These are phyloP conservation scores for Huntiella savannae DNA, from an alignment of 2,329 filamentous ascomycete genomes.

Conservation along the genomic window DNA sequence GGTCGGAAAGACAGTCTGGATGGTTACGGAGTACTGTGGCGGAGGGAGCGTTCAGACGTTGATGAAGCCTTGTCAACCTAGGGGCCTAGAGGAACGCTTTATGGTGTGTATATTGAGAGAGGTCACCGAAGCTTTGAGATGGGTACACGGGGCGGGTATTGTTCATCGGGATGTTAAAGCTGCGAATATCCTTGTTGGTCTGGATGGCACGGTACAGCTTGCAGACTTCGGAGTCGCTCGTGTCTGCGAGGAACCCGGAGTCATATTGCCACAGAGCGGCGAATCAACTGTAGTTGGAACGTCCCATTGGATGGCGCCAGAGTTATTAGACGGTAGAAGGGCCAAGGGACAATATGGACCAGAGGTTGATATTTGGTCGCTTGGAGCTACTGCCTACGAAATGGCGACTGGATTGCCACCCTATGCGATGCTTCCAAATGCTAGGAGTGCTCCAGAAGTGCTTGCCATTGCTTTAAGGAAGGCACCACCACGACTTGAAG, in stretches of 20 bases:
- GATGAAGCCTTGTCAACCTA: constrained; percentile 47
- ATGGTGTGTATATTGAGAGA: constrained; percentile 49
- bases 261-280: constrained; percentile 19
- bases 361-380: constrained; percentile 69
- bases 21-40: constrained; percentile 71
- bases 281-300: constrained; percentile 65
- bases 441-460: background rate
- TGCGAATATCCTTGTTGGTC: constrained; percentile 63
- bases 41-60: constrained; percentile 63
- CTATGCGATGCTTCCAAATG: constrained; percentile 33
- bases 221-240: constrained; percentile 66
- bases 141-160: constrained; percentile 49
- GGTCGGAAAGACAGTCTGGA: constrained; percentile 67
- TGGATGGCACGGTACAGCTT: constrained; percentile 58
- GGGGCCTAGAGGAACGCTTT: constrained; percentile 50
- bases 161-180: constrained; percentile 57
- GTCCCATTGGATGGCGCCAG: constrained; percentile 72
- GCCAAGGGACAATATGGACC: constrained; percentile 34
- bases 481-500: constrained; percentile 49
- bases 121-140: constrained; percentile 44
- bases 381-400: constrained; percentile 63
- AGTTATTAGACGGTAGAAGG: constrained; percentile 43
- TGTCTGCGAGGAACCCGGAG: constrained; percentile 23
- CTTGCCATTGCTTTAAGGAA: constrained; percentile 37
- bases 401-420: constrained; percentile 63